These are phyloP conservation scores for Boletus subparvulus DNA, from an alignment of 768 basidiomycete species.

Conservation along the genomic window DNA sequence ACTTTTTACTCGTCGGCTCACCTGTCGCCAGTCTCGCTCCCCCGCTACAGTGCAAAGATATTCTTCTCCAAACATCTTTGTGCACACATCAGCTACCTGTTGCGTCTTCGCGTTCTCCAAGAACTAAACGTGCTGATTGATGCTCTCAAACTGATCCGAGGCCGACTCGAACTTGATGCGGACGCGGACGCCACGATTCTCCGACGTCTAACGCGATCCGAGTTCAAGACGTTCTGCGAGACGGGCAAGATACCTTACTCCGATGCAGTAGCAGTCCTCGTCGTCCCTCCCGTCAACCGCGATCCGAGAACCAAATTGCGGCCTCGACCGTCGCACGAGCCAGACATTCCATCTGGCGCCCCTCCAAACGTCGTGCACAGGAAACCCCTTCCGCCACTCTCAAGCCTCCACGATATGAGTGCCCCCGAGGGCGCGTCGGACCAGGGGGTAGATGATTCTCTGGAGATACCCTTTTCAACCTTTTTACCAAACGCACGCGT, in stretches of 20 bases:
- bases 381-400: slow-evolving; percentile 30
- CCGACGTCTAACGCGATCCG: slow-evolving; percentile 61
- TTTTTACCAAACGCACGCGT: slow-evolving; percentile 37
- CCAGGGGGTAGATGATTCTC: not conserved
- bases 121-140: slow-evolving; percentile 62
- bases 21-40: slow-evolving; percentile 16
- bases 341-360: slow-evolving; percentile 24
- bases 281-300: slow-evolving; percentile 65
- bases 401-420: slow-evolving; percentile 15
- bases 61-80: slow-evolving; percentile 44
- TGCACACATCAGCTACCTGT: slow-evolving; percentile 59
- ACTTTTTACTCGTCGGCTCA: slow-evolving; percentile 4
- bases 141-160: slow-evolving; percentile 7
- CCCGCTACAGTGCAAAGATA: slow-evolving; percentile 31
- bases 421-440: not conserved
- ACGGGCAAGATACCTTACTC: slow-evolving; percentile 49
- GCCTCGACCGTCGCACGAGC: slow-evolving; percentile 42
- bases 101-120: slow-evolving; percentile 74
- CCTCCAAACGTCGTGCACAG: not conserved
- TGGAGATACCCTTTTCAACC: slow-evolving; percentile 14
- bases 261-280: slow-evolving; percentile 64
- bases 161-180: not conserved
- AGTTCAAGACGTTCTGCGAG: slow-evolving; percentile 50
- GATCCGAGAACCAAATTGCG: slow-evolving; percentile 46
- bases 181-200: slow-evolving; percentile 43